Evolutionary conservation across 2,329 filamentous ascomycete genomes (phyloP).

Genomic region (Mariannaea elegans): DNA sequence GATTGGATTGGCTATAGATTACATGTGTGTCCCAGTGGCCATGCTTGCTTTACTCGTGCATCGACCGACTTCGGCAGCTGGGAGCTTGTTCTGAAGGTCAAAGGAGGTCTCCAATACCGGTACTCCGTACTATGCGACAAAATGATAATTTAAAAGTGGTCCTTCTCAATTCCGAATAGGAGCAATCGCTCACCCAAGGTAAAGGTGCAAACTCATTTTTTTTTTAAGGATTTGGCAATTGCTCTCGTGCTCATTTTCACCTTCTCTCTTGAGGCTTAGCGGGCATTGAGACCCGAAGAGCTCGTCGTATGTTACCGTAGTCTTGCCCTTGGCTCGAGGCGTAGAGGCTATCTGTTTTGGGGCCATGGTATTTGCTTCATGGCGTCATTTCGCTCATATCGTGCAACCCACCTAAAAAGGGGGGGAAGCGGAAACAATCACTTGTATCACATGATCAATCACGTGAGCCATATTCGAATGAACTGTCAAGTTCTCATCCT

Average conservation of each 20-base stretch:
- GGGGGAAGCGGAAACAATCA: no score
- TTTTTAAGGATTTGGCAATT: conserved; percentile 8
- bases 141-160: conserved; percentile 13
- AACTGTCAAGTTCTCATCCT: no score
- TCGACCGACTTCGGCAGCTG: conserved; percentile 3
- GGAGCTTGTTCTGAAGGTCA: no score
- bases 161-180: conserved; percentile 1
- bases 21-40: no score
- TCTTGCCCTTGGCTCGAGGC: no score
- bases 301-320: background rate
- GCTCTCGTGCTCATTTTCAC: conserved; percentile 17
- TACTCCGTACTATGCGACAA: background rate
- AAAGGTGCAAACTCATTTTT: background rate
- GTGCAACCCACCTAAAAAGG: background rate
- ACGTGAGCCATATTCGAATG: background rate
- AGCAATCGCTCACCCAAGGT: background rate
- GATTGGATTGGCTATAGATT: no score
- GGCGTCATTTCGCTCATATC: conserved; percentile 8
- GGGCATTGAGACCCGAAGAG: background rate
- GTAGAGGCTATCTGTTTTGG: no score
- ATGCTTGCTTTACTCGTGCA: no score
- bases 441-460: background rate
- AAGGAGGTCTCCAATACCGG: background rate
- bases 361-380: conserved; percentile 2
- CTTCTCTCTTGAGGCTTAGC: conserved; percentile 9